These are phyloP conservation scores for Passiflora organensis DNA, from an alignment of 345 rosid species.

Conservation along the genomic window DNA sequence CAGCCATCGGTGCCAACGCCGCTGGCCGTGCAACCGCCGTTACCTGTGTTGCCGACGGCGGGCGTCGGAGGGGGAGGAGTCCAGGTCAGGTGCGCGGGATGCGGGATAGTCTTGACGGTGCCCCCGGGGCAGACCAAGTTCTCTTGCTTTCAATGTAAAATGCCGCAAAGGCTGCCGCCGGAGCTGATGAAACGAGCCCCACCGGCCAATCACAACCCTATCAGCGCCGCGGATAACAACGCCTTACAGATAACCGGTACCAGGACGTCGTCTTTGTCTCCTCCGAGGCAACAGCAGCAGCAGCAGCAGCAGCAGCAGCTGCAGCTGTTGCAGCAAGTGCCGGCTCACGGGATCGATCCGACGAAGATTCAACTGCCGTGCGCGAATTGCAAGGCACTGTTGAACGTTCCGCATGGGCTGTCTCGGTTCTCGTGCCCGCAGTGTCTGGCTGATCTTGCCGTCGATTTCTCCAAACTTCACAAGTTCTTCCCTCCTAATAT, in stretches of 20 bases:
- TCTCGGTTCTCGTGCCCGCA: conserved; percentile 85
- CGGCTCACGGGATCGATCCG: conserved; percentile 95
- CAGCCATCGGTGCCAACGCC: conserved; percentile 69
- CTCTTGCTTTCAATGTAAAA: conserved; percentile 76
- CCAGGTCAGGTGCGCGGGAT: conserved; percentile 94
- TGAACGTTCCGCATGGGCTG: conserved; percentile 91
- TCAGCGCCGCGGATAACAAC: no score
- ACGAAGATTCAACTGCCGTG: conserved; percentile 97
- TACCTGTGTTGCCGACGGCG: conserved; percentile 11
- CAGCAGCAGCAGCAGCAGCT: neutral
- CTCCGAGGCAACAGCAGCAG: conserved; percentile 7
- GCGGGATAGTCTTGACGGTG: conserved; percentile 73
- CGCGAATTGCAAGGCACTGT: conserved; percentile 85
- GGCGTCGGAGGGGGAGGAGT: conserved; percentile 40
- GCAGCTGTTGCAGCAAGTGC: conserved; percentile 36
- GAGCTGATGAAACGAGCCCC: conserved; percentile 61
- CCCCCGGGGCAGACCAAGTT: conserved; percentile 66
- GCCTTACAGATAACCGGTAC: neutral
- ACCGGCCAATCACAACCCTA: no score
- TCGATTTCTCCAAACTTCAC: conserved; percentile 60
- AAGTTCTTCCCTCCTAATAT: conserved; percentile 45
- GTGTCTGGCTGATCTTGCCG: conserved; percentile 78
- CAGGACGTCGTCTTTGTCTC: conserved; percentile 16
- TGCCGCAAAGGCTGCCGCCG: conserved; percentile 96
- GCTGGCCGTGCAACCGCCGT: conserved; percentile 33